Evolutionary conservation across 1,139 yeast genomes (phyloP).

Genomic region (Geotrichum bryndzae): DNA sequence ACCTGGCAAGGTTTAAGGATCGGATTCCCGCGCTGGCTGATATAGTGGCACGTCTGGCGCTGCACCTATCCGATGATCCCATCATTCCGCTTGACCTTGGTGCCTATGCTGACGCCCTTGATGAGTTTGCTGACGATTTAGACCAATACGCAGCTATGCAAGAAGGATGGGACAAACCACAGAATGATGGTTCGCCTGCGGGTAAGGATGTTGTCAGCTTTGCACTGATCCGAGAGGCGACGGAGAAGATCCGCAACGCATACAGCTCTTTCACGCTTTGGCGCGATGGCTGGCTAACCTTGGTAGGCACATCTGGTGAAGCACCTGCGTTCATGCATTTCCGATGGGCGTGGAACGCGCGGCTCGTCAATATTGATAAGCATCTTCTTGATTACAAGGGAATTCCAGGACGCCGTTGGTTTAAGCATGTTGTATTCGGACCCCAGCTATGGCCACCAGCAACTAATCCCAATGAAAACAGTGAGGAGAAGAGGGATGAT

Average conservation of each 20-base stretch:
- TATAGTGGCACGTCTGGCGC: slow-evolving; percentile 46
- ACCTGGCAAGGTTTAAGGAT: slow-evolving; percentile 41
- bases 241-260: slow-evolving; percentile 25
- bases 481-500: neutral
- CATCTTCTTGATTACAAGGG: slow-evolving; percentile 47
- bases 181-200: neutral
- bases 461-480: slow-evolving; percentile 19
- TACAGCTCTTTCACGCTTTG: slow-evolving; percentile 39
- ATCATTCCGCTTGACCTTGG: slow-evolving; percentile 63
- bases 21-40: slow-evolving; percentile 44
- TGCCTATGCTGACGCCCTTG: slow-evolving; percentile 45
- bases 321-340: slow-evolving; percentile 64
- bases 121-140: slow-evolving; percentile 45
- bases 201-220: slow-evolving; percentile 21
- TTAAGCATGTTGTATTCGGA: slow-evolving; percentile 64
- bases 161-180: slow-evolving; percentile 12
- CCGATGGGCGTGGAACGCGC: slow-evolving; percentile 77
- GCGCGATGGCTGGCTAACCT: slow-evolving; percentile 50
- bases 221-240: slow-evolving; percentile 24
- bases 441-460: slow-evolving; percentile 58
- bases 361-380: slow-evolving; percentile 53
- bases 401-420: slow-evolving; percentile 56
- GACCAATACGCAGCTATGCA: slow-evolving; percentile 38
- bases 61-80: slow-evolving; percentile 66
- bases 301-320: slow-evolving; percentile 41